Conservation (phyloP, 495 filamentous ascomycete genomes). For the Trichoderma parareesei region DNA sequence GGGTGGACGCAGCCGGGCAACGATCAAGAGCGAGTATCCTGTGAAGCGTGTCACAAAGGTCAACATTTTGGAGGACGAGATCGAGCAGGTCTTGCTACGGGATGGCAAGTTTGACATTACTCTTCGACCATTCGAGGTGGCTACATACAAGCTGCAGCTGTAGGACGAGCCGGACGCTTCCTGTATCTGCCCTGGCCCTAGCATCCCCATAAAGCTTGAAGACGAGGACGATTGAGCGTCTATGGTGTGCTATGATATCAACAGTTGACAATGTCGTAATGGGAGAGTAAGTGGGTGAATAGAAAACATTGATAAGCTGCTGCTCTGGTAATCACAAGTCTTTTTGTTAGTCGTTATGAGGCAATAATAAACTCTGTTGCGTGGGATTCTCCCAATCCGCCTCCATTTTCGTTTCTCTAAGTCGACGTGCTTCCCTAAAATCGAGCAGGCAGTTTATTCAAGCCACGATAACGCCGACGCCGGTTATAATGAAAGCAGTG, state of each 20-base stretch:
- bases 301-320: background rate
- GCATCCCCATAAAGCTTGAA: background rate
- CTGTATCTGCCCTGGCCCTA: background rate
- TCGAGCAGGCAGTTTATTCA: background rate
- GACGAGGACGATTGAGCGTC: background rate
- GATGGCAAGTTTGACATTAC: constrained; percentile 53
- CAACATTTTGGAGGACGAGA: constrained; percentile 69
- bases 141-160: constrained; percentile 71
- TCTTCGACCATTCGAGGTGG: constrained; percentile 83
- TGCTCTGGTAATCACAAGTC: background rate
- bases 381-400: background rate
- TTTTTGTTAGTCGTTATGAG: background rate
- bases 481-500: background rate
- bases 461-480: background rate
- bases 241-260: background rate
- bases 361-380: background rate
- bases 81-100: constrained; percentile 46
- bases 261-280: background rate
- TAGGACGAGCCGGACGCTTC: constrained; percentile 18
- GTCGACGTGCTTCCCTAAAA: background rate
- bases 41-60: constrained; percentile 73
- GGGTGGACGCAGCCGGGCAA: constrained; percentile 68
- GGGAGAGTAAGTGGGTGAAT: background rate
- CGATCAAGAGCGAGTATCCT: constrained; percentile 53
- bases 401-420: background rate